Percentiles rank a stretch among this genome's conserved stretches.
Conservation (phyloP, 768 basidiomycete species). For the Suillus tomentosus region DNA sequence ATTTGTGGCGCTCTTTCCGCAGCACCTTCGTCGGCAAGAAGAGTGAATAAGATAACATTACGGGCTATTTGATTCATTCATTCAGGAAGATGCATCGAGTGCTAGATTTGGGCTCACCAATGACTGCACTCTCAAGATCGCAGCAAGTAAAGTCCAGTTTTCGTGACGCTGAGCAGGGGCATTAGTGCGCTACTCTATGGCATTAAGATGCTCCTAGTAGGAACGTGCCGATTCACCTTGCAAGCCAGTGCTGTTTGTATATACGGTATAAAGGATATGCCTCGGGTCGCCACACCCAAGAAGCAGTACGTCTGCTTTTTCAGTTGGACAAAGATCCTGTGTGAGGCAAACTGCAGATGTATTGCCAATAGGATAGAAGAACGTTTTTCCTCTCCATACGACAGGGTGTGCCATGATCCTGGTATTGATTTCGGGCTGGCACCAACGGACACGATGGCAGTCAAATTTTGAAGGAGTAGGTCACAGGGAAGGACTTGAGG, state of each 20-base stretch:
- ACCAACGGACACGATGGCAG: background rate
- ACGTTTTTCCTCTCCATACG: slow-evolving; percentile 44
- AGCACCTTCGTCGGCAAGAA: slow-evolving; percentile 27
- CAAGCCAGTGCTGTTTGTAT: slow-evolving; percentile 13
- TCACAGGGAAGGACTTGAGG: background rate
- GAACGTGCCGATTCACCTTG: background rate
- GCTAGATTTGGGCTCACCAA: slow-evolving; percentile 22
- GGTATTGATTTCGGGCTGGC: background rate
- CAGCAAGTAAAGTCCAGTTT: slow-evolving; percentile 34
- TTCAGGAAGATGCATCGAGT: background rate
- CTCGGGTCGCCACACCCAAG: slow-evolving; percentile 61
- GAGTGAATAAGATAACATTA: slow-evolving; percentile 30
- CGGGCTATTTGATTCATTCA: slow-evolving; percentile 22
- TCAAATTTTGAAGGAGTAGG: background rate
- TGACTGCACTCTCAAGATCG: slow-evolving; percentile 31
- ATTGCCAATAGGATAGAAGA: slow-evolving; percentile 63
- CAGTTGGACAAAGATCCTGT: slow-evolving; percentile 47
- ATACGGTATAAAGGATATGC: slow-evolving; percentile 52
- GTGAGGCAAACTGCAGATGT: slow-evolving; percentile 55
- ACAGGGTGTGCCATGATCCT: slow-evolving; percentile 45
- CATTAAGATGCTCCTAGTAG: background rate
- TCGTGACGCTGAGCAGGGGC: slow-evolving; percentile 20
- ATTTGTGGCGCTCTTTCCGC: slow-evolving; percentile 20
- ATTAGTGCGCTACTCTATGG: background rate
- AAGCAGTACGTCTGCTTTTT: slow-evolving; percentile 49